These are phyloP conservation scores for Aspergillus caelatus DNA, from an alignment of 2,329 filamentous ascomycete genomes.

Conservation along the genomic window DNA sequence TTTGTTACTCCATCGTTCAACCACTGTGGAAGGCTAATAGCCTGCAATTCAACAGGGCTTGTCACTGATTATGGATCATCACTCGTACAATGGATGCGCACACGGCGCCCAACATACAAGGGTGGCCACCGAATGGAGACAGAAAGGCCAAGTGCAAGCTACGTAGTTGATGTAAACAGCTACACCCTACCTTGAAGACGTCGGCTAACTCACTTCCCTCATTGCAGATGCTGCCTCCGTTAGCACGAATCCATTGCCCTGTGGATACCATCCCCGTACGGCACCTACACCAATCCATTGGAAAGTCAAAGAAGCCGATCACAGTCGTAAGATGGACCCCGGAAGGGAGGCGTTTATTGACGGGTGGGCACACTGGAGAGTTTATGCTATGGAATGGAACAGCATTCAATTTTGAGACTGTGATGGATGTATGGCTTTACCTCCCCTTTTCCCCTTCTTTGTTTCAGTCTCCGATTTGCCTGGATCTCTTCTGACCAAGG, in stretches of 20 bases:
- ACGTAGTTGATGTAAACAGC: slow-evolving; percentile 77
- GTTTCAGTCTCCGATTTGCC: background rate
- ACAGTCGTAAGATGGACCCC: slow-evolving; percentile 98
- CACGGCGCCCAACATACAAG: slow-evolving; percentile 75
- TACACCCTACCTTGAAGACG: slow-evolving; percentile 5
- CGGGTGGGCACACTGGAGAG: slow-evolving; percentile 93
- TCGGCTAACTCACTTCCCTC: slow-evolving; percentile 12
- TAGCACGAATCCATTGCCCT: slow-evolving; percentile 71
- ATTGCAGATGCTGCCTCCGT: slow-evolving; percentile 78
- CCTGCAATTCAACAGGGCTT: slow-evolving; percentile 61
- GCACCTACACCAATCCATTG: slow-evolving; percentile 94
- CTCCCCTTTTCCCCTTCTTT: background rate
- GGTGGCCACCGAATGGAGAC: slow-evolving; percentile 71
- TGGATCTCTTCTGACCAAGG: slow-evolving; percentile 15
- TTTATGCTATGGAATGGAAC: slow-evolving; percentile 99
- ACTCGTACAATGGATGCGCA: slow-evolving; percentile 86
- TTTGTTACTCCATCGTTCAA: background rate
- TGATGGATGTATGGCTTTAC: slow-evolving; percentile 72
- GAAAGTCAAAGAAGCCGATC: slow-evolving; percentile 96
- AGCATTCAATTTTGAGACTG: slow-evolving; percentile 98
- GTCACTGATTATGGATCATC: slow-evolving; percentile 93
- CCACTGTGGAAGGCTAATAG: slow-evolving; percentile 18
- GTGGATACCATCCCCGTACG: slow-evolving; percentile 91
- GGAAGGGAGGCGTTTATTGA: slow-evolving; percentile 86
- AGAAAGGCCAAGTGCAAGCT: slow-evolving; percentile 85